Evolutionary conservation across 768 basidiomycete genomes (phyloP), one percentile per base, ranked within the genome.

Genomic region (Psilocybe cyanescens): DNA sequence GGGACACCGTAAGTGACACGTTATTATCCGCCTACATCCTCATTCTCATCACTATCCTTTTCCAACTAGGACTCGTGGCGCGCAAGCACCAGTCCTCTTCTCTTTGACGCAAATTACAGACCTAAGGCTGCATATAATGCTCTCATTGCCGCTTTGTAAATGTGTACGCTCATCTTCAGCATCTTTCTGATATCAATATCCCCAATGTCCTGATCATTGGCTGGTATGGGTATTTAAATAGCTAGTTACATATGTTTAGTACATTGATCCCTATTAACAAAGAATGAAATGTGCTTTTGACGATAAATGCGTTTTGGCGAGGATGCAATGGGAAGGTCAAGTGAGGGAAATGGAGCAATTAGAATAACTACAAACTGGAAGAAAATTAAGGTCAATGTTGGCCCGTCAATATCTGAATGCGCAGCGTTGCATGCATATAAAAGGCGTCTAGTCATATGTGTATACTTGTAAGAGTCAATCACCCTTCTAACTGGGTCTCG

Each of bases 51-150:
- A 48, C 16, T 16, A 19, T 30, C 19, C 19, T 24, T 16, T 58
- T n/a, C 30, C 14, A 44, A 57, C 3, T 44, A 79, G 76, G 76
- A 82, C 72, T 83, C 82, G 3, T 84, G 81, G 81, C 74, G 79
- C 53, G 68, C 81, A 3, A 75, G 75, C 67, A 66, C 67, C 30
- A 76, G 68, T 46, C 79, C 80, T n/a, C 74, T 83, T 39, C 75
- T 84, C 29, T 84, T 78, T 65, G 79, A 84, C 60, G 68, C 61
- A 58, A 81, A 75, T 72, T 81, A 79, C 75, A 71, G 77, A 52
- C 79, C 79, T 37, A 83, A 84, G 78, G 65, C 76, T 17, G 76
- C 76, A 3, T 75, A 77, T 60, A 75, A 60, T 54, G 72, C 76
- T 41, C 58, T 78, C 58, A 67, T 75, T 44, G 50, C 57, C 46